These are phyloP conservation scores for Sisymbrium irio DNA, from an alignment of 345 rosid genomes.

Conservation along the genomic window DNA sequence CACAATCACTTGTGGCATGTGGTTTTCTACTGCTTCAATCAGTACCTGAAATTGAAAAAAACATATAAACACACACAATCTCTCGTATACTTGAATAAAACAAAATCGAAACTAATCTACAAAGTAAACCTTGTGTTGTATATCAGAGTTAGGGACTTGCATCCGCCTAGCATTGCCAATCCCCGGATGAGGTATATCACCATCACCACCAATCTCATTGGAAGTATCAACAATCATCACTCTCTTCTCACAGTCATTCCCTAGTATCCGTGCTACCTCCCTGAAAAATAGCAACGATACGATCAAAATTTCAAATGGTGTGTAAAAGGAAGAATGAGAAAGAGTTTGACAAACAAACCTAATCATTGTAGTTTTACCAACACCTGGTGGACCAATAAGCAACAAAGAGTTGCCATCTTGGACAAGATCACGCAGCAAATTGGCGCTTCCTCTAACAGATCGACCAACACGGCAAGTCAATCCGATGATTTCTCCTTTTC, in stretches of 20 bases:
- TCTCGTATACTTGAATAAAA: not conserved
- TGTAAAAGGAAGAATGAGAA: not conserved
- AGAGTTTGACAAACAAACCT: conserved; percentile 44
- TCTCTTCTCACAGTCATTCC: conserved; percentile 77
- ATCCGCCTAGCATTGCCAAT: conserved; percentile 90
- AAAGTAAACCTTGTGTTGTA: conserved; percentile 67
- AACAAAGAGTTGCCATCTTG: conserved; percentile 75
- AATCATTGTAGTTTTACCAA: conserved; percentile 92
- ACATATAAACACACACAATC: not conserved
- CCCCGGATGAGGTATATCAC: conserved; percentile 94
- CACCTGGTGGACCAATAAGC: conserved; percentile 97
- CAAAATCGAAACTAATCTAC: not conserved
- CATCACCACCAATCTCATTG: conserved; percentile 97
- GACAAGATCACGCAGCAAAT: conserved; percentile 69
- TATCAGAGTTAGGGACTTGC: conserved; percentile 87
- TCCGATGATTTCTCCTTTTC: conserved; percentile 72
- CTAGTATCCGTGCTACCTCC: conserved; percentile 91
- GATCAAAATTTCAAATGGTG: not conserved
- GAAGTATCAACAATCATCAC: conserved; percentile 96
- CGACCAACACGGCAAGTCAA: conserved; percentile 94
- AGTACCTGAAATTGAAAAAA: conserved; percentile 49
- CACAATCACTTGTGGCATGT: conserved; percentile 93
- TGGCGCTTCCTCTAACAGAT: conserved; percentile 76
- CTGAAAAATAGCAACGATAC: conserved; percentile 34
- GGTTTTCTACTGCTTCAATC: conserved; percentile 93